Evolutionary conservation across 192 early-diverging fungal species (phyloP).

Genomic region (Jimgerdemannia lactiflua): DNA sequence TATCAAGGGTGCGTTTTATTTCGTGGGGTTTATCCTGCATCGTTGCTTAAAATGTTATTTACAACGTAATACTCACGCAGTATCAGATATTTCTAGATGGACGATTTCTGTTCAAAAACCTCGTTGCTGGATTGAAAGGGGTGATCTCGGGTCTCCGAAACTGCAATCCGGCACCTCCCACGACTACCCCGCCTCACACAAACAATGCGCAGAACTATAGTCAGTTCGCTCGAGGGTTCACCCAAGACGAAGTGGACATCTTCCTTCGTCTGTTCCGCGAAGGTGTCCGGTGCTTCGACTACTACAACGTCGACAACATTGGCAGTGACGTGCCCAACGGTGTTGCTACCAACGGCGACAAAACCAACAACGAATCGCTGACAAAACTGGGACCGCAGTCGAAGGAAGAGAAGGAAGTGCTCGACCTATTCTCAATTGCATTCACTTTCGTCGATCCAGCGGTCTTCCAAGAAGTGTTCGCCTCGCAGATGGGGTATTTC

Average conservation of each 20-base stretch:
- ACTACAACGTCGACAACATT: conserved; percentile 67
- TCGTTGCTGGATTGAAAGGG: conserved; percentile 87
- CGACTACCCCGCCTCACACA: conserved; percentile 1
- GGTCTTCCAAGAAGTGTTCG: conserved; percentile 95
- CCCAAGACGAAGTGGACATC: conserved; percentile 69
- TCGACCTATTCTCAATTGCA: conserved; percentile 85
- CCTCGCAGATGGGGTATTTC: conserved; percentile 81
- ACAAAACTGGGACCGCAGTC: conserved; percentile 58
- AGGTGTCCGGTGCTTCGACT: conserved; percentile 81
- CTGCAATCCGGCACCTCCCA: conserved; percentile 61
- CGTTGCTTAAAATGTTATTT: neutral
- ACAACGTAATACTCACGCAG: neutral
- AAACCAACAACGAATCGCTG: conserved; percentile 19
- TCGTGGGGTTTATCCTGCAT: neutral
- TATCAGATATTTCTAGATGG: conserved; percentile 54
- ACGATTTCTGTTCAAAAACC: conserved; percentile 83
- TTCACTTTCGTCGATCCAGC: conserved; percentile 84
- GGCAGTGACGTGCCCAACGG: conserved; percentile 33
- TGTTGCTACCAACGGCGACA: conserved; percentile 21
- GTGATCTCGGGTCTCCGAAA: conserved; percentile 70
- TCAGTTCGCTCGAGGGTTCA: conserved; percentile 61
- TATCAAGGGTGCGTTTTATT: conserved; percentile 58
- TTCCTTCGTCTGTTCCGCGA: conserved; percentile 72
- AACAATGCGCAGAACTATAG: conserved; percentile 33
- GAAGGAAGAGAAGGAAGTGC: conserved; percentile 89